Percentiles rank a stretch among this genome's conserved stretches.
Evolutionary conservation across 768 basidiomycete genomes (phyloP).

Genomic region (Termitomyces eurrhizus): DNA sequence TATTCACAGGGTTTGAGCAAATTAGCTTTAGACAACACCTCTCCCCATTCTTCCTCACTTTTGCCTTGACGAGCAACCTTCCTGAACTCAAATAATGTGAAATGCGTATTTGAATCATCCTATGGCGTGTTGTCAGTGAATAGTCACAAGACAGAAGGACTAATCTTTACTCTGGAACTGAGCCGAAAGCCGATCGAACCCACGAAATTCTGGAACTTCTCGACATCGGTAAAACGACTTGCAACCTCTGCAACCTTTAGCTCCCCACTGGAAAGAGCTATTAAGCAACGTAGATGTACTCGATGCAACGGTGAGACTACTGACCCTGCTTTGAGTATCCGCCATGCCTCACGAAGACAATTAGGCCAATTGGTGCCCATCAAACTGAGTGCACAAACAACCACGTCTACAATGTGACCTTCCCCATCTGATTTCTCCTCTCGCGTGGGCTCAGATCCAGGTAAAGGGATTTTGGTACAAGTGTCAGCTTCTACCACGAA

Average conservation of each 20-base stretch:
- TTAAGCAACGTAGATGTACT: neutral
- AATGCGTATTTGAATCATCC: slow-evolving; percentile 83
- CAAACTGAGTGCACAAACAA: slow-evolving; percentile 89
- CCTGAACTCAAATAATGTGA: slow-evolving; percentile 77
- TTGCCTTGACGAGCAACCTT: slow-evolving; percentile 49
- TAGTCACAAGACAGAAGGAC: neutral
- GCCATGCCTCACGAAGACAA: slow-evolving; percentile 85
- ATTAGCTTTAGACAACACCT: slow-evolving; percentile 45
- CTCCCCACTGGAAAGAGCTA: slow-evolving; percentile 52
- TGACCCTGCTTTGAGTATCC: slow-evolving; percentile 80
- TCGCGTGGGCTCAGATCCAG: slow-evolving; percentile 61
- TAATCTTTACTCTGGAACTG: slow-evolving; percentile 52
- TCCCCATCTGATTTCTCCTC: slow-evolving; percentile 41
- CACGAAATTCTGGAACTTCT: slow-evolving; percentile 64
- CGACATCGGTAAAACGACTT: slow-evolving; percentile 70
- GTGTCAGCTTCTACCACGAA: slow-evolving; percentile 92
- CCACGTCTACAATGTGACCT: slow-evolving; percentile 85
- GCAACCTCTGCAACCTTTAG: slow-evolving; percentile 88
- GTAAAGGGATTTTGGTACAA: slow-evolving; percentile 74
- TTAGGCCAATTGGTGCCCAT: slow-evolving; percentile 98
- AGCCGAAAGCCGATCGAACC: slow-evolving; percentile 70
- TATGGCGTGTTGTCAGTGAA: slow-evolving; percentile 25
- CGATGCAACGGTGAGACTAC: neutral
- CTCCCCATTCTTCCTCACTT: slow-evolving; percentile 57
- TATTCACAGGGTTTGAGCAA: slow-evolving; percentile 90